Conservation (phyloP, 1,284 basidiomycete species). For the Pseudozyma sp. region DNA sequence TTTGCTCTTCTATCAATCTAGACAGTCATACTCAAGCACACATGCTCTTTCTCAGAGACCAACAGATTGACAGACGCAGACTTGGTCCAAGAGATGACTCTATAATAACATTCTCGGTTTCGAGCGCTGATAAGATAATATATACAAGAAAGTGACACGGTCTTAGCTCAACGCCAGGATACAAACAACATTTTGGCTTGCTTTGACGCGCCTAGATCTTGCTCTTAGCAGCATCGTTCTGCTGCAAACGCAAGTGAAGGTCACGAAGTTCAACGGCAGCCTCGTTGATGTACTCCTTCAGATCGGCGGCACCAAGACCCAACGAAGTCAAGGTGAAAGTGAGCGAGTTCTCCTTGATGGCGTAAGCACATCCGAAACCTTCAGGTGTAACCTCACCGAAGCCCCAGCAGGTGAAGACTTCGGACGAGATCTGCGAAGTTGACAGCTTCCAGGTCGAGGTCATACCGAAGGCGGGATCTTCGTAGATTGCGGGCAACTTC, state of each 20-base stretch:
- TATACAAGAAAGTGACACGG: neutral
- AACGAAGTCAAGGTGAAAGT: conserved; percentile 92
- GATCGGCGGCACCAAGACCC: conserved; percentile 74
- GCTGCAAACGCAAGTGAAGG: conserved; percentile 58
- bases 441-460: conserved; percentile 91
- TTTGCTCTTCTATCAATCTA: neutral
- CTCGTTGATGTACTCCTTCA: conserved; percentile 69
- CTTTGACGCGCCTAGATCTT: conserved; percentile 8
- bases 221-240: conserved; percentile 38
- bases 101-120: no score
- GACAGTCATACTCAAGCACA: no score
- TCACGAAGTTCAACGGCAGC: conserved; percentile 68
- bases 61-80: no score
- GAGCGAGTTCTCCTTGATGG: conserved; percentile 86
- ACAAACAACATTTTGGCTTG: no score
- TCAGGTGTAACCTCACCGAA: conserved; percentile 92
- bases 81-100: no score
- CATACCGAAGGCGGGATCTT: conserved; percentile 78
- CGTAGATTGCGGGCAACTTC: conserved; percentile 81
- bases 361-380: conserved; percentile 92
- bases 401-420: conserved; percentile 92
- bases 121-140: no score
- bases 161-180: neutral
- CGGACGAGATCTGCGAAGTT: conserved; percentile 86
- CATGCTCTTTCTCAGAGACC: no score